Conservation (phyloP, 805 yeast genomes). For the Sugiyamaella americana region DNA sequence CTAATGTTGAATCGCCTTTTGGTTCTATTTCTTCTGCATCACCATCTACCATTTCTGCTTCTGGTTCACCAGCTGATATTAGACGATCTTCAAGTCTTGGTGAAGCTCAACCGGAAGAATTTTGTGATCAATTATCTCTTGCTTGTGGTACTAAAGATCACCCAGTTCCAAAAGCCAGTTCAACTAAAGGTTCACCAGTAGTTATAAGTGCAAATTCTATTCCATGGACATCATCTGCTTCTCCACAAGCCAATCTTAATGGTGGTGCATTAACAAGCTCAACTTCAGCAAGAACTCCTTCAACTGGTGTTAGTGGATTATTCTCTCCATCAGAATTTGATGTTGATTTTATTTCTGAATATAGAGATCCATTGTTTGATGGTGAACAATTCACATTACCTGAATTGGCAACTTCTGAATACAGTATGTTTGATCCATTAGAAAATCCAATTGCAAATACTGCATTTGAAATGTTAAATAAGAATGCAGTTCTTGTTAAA, state of each 20-base stretch:
- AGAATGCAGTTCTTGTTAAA: slow-evolving; percentile 7
- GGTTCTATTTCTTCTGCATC: slow-evolving; percentile 1
- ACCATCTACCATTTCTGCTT: background rate
- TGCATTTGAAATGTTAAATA: slow-evolving; percentile 13
- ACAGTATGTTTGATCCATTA: slow-evolving; percentile 33
- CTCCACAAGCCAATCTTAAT: background rate
- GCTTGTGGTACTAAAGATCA: slow-evolving; percentile 73
- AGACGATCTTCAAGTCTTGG: slow-evolving; percentile 1
- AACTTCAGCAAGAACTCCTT: slow-evolving; percentile 1
- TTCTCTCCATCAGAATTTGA: slow-evolving; percentile 28
- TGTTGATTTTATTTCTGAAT: slow-evolving; percentile 24
- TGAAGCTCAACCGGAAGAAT: slow-evolving; percentile 41
- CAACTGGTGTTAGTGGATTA: slow-evolving; percentile 8
- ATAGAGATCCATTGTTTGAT: slow-evolving; percentile 29
- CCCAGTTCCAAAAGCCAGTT: slow-evolving; percentile 51
- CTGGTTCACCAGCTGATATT: background rate
- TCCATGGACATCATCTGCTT: slow-evolving; percentile 16
- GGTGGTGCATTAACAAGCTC: background rate
- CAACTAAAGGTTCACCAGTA: slow-evolving; percentile 9
- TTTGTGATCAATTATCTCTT: slow-evolving; percentile 67
- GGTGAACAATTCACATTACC: slow-evolving; percentile 31
- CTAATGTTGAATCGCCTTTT: background rate
- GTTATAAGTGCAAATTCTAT: slow-evolving; percentile 18
- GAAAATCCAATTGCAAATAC: slow-evolving; percentile 24
- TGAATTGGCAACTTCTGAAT: slow-evolving; percentile 30